A percentile compares a stretch with the other conserved stretches of the same genome.
phyloP scores from a whole-genome alignment of 495 filamentous ascomycete species.

The Umbilicaria muhlenbergii region DNA sequence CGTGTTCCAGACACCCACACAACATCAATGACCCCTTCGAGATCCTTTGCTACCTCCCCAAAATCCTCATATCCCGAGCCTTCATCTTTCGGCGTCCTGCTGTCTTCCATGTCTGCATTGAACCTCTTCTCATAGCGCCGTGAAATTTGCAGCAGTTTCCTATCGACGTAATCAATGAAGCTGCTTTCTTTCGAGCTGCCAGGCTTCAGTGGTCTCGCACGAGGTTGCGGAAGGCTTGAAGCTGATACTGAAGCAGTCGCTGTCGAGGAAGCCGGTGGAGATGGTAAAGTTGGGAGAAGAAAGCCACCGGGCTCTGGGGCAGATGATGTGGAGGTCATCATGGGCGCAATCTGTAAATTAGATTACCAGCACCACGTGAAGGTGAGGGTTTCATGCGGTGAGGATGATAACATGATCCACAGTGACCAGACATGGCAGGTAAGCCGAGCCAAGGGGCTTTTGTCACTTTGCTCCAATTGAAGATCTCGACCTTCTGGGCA shows the following conservation, averaged over 20 bases:
- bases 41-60: conserved; percentile 48
- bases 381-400: no score
- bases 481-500: no score
- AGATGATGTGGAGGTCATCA: background rate
- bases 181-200: conserved; percentile 64
- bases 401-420: no score
- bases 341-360: no score
- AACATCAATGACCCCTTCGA: conserved; percentile 57
- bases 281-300: conserved; percentile 31
- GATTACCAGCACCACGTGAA: no score
- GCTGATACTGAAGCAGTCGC: conserved; percentile 25
- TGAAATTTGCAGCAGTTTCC: conserved; percentile 44
- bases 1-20: conserved; percentile 74
- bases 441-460: no score
- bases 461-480: no score
- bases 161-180: conserved; percentile 55
- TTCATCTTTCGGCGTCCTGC: conserved; percentile 10
- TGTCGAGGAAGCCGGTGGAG: conserved; percentile 34
- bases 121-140: conserved; percentile 63
- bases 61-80: conserved; percentile 53
- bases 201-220: conserved; percentile 44
- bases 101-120: conserved; percentile 32
- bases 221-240: conserved; percentile 43
- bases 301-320: conserved; percentile 28
- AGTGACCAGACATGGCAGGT: no score